Evolutionary conservation across 257 asterid genomes (phyloP), one percentile per base, ranked within the genome.

Genomic region (Cruciata laevipes): DNA sequence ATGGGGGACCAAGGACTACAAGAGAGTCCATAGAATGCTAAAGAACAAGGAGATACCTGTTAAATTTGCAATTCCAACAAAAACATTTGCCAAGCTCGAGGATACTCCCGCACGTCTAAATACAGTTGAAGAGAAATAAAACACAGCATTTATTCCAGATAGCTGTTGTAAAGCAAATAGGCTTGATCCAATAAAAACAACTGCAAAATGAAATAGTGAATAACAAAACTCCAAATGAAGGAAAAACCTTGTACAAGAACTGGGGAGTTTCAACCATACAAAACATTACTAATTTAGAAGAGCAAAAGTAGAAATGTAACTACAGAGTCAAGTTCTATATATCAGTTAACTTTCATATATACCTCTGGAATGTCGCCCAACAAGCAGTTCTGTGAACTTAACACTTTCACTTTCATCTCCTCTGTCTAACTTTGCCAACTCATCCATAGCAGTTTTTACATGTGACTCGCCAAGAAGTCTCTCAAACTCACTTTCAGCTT

Each of bases 111-210:
- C 89, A 75, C 86, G 97, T 89, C 98, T 89, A 85, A 92, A 92
- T 83, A 92, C 95, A 79, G 95, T 92, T 79, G 98, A 87, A 85
- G 98, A 92, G 93, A 92, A 92, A 89, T 89, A 92, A 87, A 92
- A 92, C 68, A 92, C 96, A 79, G 98, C 97, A 71, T 92, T 92
- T 89, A 92, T 89, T 86, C 98, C 98, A 84, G 98, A 92, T 77
- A 92, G 97, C 91, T 92, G 98, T 86, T 92, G 98, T 81, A 92
- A 87, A 85, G 97, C 97, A 86, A 82, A 89, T 77, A 92, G 97
- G 84, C 89, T 83, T 85, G 98, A 85, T 69, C 98, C 97, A 86
- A 89, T 87, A 82, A 86, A 89, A 89, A 92, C 91, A 89, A 89
- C 98, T 92, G 98, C 98, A 86, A 89, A 87, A 86, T 81, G 82